phyloP scores from a whole-genome alignment of 2,329 filamentous ascomycete genomes.

The Daldinia eschscholtzii region DNA sequence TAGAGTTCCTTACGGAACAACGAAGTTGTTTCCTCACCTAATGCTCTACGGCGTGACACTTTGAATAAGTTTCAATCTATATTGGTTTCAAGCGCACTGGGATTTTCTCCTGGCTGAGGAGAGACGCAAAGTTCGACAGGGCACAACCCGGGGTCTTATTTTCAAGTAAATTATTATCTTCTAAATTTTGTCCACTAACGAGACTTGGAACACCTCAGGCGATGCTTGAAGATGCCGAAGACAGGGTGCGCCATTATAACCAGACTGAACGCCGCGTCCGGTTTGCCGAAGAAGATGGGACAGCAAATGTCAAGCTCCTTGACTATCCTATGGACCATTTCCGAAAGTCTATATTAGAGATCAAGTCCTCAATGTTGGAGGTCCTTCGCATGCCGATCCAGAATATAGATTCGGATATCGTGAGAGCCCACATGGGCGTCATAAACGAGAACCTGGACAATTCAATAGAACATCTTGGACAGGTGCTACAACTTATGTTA shows the following conservation, averaged over 20 bases:
- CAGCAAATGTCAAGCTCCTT: background rate
- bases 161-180: background rate
- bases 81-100: too few species aligned
- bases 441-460: background rate
- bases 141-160: background rate
- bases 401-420: too few species aligned
- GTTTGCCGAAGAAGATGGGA: background rate
- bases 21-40: too few species aligned
- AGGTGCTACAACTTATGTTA: background rate
- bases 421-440: background rate
- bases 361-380: background rate
- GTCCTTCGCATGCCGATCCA: background rate
- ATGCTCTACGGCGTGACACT: too few species aligned
- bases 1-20: too few species aligned
- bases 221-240: background rate
- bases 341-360: background rate
- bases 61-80: too few species aligned
- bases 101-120: background rate
- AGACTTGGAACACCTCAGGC: background rate
- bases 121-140: background rate
- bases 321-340: background rate
- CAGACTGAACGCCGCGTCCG: background rate
- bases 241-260: background rate
- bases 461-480: background rate
- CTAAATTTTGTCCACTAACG: background rate